phyloP scores from a whole-genome alignment of 2,329 filamentous ascomycete species.

The Rutstroemia sp. region DNA sequence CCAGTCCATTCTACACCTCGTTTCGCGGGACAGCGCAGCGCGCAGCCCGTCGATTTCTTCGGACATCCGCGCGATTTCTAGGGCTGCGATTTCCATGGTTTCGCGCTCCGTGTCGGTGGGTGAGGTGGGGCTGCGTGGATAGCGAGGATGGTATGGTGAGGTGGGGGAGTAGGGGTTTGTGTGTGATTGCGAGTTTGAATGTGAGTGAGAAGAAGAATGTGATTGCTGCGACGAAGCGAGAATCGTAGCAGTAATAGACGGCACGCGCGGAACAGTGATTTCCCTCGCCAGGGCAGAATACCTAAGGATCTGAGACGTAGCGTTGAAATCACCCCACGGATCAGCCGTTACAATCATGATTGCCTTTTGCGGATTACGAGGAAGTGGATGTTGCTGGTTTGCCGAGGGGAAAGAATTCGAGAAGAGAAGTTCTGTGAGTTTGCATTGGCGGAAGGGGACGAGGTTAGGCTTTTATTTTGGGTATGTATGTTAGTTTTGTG shows the following conservation, averaged over 20 bases:
- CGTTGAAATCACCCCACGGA: conserved; percentile 88
- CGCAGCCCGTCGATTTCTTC: conserved; percentile 72
- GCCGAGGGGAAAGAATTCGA: conserved; percentile 68
- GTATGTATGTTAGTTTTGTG: not conserved
- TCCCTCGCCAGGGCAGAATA: conserved; percentile 91
- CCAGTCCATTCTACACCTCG: conserved; percentile 59
- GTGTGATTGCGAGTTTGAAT: not conserved
- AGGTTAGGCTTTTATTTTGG: conserved; percentile 50
- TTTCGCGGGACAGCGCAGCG: conserved; percentile 62
- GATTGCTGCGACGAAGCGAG: conserved; percentile 10
- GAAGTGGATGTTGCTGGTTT: conserved; percentile 7
- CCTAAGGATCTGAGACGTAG: conserved; percentile 89
- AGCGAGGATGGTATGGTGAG: conserved; percentile 22
- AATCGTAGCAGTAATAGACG: conserved; percentile 72
- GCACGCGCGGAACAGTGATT: conserved; percentile 83
- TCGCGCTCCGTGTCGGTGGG: conserved; percentile 43
- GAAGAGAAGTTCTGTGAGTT: conserved; percentile 76
- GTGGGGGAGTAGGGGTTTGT: conserved; percentile 13
- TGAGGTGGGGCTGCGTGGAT: conserved; percentile 23
- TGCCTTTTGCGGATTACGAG: conserved; percentile 68
- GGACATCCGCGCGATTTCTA: conserved; percentile 73
- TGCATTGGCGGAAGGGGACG: conserved; percentile 76
- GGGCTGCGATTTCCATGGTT: conserved; percentile 74
- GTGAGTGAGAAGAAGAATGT: not conserved
- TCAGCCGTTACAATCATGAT: conserved; percentile 97